Evolutionary conservation across 148 eudicot genomes (phyloP), one percentile per base, ranked within the genome.

Genomic region (Drosera capensis): DNA sequence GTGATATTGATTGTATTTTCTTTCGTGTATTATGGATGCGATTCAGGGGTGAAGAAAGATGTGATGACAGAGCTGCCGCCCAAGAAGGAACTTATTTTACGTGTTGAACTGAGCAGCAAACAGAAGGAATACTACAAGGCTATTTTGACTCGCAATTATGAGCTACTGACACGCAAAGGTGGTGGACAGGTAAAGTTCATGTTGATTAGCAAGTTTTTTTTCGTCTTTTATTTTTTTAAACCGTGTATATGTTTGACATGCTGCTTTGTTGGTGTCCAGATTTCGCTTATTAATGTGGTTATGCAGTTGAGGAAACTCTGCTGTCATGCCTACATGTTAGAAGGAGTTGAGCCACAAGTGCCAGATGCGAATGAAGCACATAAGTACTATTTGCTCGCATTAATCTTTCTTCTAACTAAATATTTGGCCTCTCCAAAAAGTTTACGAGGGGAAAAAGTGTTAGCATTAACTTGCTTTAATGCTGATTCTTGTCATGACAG

Each of bases 51-150:
- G 59, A 90, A 90, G 78, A 90, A 85, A 66, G 99, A 90, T 64
- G 99, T 90, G 46, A 71, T 84, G 93, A 90, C 70, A 50, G 93
- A 90, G 46, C 49, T 90, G 19, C 99, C 99, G 16, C 99, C 99
- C 36, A 90, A 85, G 68, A 90, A 82, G 64, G 99, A 90, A 67
- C 86, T 90, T 43, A 85, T 90, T 46, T 58, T 90, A 45, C 94
- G 99, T 52, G 85, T 90, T 44, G 99, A 90, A 44, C 65, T 90
- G 46, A 85, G 94, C 64, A 85, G 75, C 72, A 81, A 78, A 63
- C 99, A 90, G 65, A 90, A 90, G 65, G 99, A 90, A 50, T 90
- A 90, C 39, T 90, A 90, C 64, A 85, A 85, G 62, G 99, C 99
- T 40, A 90, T 90, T 57, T 66, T 90, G 72, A 90, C 99, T 43